Base-by-base conservation (phyloP, 345 rosid genomes). In the Gynandropsis gynandra region DNA sequence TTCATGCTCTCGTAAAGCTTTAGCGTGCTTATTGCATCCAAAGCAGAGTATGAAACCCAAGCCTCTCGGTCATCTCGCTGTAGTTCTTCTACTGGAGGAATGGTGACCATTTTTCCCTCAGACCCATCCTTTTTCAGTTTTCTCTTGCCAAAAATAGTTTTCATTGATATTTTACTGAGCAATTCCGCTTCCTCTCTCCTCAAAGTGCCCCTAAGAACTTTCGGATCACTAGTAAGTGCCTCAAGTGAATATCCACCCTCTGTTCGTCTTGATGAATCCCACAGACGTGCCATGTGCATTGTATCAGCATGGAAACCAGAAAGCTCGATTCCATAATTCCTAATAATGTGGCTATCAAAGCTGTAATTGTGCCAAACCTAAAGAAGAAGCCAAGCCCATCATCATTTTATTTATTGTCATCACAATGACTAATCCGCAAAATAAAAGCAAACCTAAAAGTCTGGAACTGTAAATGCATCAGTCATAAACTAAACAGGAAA, bases 351-450 rank as follows among this genome's bases (percentile, higher is more conserved):
- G 54, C 68, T 79, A 67, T 92, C 98, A 39, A 92, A 92, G 76
- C 96, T 87, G 63, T 92, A 92, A 66, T 92, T 92, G 74, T 92
- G 98, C 95, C 98, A 92, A 14, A 92, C 98, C 98, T 92, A 57
- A 52, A 41, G 21, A 39, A 21, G 41, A 18, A 66, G 32, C 35
- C 8, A 40, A 69, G 43, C 44, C 41, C 32, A 36, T 56, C 20
- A 66, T 40, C 7, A 51, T 29, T 47, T 19, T 27, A 29, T 24
- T 50, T 17, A 13, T 38, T 29, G 45, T 36, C 34, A 16, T 42
- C 20, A 40, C 5, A 39, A 40, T 9, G 1, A 29, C 24, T 40
- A 9, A 8, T 24, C 3, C 11, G 9, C 5, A 37, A 47, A 47
- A 29, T 39, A 58, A 4, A 18, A n/a, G n/a, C 29, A 24, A 24